Conservation (phyloP, 2,329 filamentous ascomycete species). For the Aspergillus floridensis region DNA sequence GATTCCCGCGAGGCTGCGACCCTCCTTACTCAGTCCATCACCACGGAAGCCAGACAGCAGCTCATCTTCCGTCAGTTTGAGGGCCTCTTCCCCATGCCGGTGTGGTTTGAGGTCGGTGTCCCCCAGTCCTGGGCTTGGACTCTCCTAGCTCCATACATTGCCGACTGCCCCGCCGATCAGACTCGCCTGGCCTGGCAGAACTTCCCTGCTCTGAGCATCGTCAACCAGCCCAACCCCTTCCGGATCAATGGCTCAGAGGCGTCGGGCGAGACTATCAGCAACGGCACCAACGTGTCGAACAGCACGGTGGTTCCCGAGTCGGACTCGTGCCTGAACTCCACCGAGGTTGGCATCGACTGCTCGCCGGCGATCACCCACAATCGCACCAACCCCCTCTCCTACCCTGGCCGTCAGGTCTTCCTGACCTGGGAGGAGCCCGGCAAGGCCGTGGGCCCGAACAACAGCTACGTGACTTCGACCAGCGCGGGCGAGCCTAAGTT, state of each 20-base stretch:
- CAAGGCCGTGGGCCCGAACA: constrained; percentile 70
- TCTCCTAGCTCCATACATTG: constrained; percentile 76
- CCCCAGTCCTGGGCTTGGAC: constrained; percentile 86
- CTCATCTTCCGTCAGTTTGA: constrained; percentile 80
- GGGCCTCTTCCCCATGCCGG: constrained; percentile 76
- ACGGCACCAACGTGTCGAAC: constrained; percentile 35
- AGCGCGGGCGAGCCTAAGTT: constrained; percentile 59
- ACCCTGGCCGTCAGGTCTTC: constrained; percentile 69
- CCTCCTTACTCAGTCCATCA: constrained; percentile 71
- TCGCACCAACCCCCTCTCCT: constrained; percentile 68
- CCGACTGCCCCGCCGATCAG: constrained; percentile 67
- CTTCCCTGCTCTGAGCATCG: constrained; percentile 68
- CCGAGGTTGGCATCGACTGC: constrained; percentile 53
- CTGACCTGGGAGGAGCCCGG: constrained; percentile 72
- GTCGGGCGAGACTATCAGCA: constrained; percentile 59
- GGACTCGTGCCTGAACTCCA: constrained; percentile 59
- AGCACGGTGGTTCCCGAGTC: constrained; percentile 39
- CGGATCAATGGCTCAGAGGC: constrained; percentile 62
- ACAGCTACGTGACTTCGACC: constrained; percentile 70
- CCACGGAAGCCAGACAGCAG: constrained; percentile 77
- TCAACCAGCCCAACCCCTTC: constrained; percentile 74
- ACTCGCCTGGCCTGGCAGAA: constrained; percentile 82
- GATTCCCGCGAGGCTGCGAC: constrained; percentile 72
- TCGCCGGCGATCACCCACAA: constrained; percentile 65
- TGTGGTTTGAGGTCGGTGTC: constrained; percentile 76